Evolutionary conservation across 176 grass and related monocot species (phyloP).

Genomic region (Puya raimondii): DNA sequence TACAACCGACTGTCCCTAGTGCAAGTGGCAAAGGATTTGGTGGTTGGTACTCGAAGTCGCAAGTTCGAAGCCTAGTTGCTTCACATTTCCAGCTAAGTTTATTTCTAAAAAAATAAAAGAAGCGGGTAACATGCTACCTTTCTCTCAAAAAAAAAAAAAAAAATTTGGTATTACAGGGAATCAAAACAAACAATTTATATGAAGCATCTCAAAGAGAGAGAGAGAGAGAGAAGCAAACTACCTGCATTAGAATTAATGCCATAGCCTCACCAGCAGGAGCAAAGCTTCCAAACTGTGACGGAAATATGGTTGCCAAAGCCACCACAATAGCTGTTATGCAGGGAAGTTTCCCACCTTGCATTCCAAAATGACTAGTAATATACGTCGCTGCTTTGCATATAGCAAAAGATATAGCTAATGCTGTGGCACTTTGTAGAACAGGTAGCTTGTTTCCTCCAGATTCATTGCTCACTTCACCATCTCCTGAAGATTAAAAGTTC

Average conservation of each 20-base stretch:
- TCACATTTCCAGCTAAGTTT: too few relatives aligned
- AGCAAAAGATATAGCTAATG: conserved; percentile 41
- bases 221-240: neutral
- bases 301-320: conserved; percentile 56
- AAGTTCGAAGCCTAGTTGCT: too few relatives aligned
- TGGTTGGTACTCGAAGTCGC: too few relatives aligned
- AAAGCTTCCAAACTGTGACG: conserved; percentile 38
- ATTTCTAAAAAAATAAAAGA: too few relatives aligned
- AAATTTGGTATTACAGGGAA: neutral
- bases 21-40: too few relatives aligned
- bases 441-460: conserved; percentile 37
- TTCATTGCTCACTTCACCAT: conserved; percentile 16
- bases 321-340: conserved; percentile 66
- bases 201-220: neutral
- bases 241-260: conserved; percentile 74
- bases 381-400: conserved; percentile 51
- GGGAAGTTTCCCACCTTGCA: conserved; percentile 60
- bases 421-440: conserved; percentile 42
- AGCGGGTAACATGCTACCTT: too few relatives aligned
- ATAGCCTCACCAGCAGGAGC: conserved; percentile 51
- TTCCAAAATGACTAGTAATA: conserved; percentile 38
- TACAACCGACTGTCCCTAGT: too few relatives aligned
- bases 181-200: neutral
- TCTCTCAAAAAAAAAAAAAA: too few relatives aligned
- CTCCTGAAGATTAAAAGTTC: conserved; percentile 14